A percentile compares a stretch with the other conserved stretches of the same genome.
phyloP scores from a whole-genome alignment of 306 rosid species.

The Quercus ilex region DNA sequence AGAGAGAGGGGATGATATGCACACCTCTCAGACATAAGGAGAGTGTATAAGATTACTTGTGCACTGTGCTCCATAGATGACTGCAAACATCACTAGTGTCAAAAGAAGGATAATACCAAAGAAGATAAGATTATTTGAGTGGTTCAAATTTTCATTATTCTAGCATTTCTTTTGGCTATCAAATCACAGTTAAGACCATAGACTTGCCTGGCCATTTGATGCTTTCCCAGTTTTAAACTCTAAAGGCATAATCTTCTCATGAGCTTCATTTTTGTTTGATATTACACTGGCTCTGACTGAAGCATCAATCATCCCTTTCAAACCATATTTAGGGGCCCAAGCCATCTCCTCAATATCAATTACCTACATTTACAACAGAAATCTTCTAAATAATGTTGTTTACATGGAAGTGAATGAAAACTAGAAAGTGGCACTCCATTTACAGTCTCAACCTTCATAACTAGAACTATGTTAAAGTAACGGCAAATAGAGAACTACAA shows the following conservation, averaged over 20 bases:
- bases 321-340: conserved; percentile 94
- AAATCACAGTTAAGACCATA: conserved; percentile 12
- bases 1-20: neutral
- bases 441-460: neutral
- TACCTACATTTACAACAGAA: conserved; percentile 50
- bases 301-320: conserved; percentile 98
- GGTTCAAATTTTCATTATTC: conserved; percentile 16
- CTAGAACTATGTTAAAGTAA: neutral
- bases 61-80: conserved; percentile 78
- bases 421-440: neutral
- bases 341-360: conserved; percentile 97
- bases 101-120: conserved; percentile 14
- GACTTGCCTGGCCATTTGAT: conserved; percentile 70
- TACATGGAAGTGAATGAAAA: neutral
- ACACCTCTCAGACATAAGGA: conserved; percentile 94
- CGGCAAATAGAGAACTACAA: neutral
- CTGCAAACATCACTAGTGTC: conserved; percentile 47
- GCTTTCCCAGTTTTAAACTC: conserved; percentile 91
- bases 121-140: neutral
- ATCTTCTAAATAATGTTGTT: neutral
- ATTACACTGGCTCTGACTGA: conserved; percentile 64
- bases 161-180: conserved; percentile 1
- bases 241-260: conserved; percentile 67
- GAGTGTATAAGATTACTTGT: conserved; percentile 86
- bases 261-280: conserved; percentile 35